Evolutionary conservation across 1,139 yeast species (phyloP).

Genomic region (Suhomyces maxii): DNA sequence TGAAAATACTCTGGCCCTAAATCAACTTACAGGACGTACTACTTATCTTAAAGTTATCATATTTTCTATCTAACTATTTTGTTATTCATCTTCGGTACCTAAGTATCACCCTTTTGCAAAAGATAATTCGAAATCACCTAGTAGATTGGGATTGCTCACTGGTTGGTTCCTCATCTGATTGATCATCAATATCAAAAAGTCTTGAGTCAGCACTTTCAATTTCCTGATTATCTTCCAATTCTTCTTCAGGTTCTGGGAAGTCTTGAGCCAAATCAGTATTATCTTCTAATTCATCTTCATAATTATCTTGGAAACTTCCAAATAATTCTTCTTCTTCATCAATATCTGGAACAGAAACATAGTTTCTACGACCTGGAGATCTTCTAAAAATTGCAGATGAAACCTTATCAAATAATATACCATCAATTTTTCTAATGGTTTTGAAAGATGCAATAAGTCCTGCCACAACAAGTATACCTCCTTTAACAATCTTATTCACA

Average conservation of each 20-base stretch:
- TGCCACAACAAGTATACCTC: slow-evolving; percentile 57
- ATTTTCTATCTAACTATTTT: background rate
- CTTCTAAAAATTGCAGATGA: slow-evolving; percentile 39
- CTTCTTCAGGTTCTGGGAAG: slow-evolving; percentile 11
- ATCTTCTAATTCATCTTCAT: slow-evolving; percentile 49
- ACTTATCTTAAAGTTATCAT: too few relatives aligned
- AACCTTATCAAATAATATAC: slow-evolving; percentile 34
- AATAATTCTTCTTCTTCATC: slow-evolving; percentile 51
- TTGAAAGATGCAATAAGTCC: slow-evolving; percentile 43
- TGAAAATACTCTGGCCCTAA: too few relatives aligned
- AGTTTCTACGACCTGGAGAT: slow-evolving; percentile 43
- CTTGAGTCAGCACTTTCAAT: slow-evolving; percentile 28
- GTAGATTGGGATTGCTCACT: background rate
- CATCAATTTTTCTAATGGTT: slow-evolving; percentile 38
- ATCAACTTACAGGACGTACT: too few relatives aligned
- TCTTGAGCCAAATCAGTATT: slow-evolving; percentile 17
- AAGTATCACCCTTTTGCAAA: background rate
- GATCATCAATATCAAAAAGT: slow-evolving; percentile 41
- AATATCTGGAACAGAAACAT: slow-evolving; percentile 44
- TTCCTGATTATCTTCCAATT: slow-evolving; percentile 6
- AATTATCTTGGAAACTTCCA: slow-evolving; percentile 47
- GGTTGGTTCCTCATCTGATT: slow-evolving; percentile 12
- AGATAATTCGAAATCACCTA: background rate
- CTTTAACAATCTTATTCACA: slow-evolving; percentile 60
- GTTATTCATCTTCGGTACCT: background rate